Evolutionary conservation across 1,284 basidiomycete species (phyloP).

Genomic region (Coniferiporia sulphurascens): DNA sequence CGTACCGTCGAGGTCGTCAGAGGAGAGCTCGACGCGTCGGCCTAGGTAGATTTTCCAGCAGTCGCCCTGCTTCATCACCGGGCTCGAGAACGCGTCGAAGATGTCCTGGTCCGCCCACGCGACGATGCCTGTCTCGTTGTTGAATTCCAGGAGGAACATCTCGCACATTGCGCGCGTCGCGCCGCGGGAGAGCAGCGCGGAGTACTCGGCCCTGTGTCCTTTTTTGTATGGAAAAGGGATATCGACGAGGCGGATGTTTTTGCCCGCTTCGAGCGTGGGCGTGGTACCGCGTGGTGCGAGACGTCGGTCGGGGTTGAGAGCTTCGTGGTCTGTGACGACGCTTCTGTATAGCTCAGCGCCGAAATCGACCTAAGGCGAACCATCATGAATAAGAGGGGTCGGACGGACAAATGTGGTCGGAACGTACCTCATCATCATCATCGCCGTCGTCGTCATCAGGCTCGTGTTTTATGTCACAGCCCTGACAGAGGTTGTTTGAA

Average conservation of each 20-base stretch:
- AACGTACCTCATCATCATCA: background rate
- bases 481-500: background rate
- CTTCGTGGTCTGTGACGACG: background rate
- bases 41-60: slow-evolving; percentile 34
- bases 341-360: background rate
- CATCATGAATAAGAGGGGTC: background rate
- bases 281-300: background rate
- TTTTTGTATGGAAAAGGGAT: slow-evolving; percentile 12
- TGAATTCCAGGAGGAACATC: slow-evolving; percentile 29
- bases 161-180: slow-evolving; percentile 34
- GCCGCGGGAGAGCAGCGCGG: slow-evolving; percentile 27
- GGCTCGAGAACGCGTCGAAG: slow-evolving; percentile 28
- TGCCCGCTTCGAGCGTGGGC: background rate
- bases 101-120: slow-evolving; percentile 31
- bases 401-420: background rate
- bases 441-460: background rate
- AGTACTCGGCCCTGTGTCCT: slow-evolving; percentile 22
- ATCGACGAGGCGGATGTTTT: slow-evolving; percentile 4
- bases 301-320: background rate
- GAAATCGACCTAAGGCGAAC: background rate
- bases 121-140: slow-evolving; percentile 27
- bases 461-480: background rate
- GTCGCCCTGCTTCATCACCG: slow-evolving; percentile 28
- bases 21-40: slow-evolving; percentile 27
- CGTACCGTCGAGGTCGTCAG: slow-evolving; percentile 32